Conservation (phyloP, 2,329 filamentous ascomycete species). For the Botrytis porri region DNA sequence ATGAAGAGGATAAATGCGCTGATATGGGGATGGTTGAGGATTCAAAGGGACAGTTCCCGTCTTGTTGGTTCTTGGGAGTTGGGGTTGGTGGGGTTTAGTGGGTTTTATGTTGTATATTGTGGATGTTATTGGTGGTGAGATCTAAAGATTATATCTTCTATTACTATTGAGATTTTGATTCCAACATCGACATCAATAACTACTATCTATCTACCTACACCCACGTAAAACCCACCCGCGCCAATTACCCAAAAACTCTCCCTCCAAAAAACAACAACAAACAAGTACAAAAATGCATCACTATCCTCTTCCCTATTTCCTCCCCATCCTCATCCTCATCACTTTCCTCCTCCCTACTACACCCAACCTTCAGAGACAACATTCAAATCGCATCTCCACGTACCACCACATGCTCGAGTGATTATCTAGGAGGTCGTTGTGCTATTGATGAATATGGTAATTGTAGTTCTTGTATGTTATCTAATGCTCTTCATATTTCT, state of each 20-base stretch:
- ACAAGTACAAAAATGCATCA: neutral
- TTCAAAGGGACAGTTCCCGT: neutral
- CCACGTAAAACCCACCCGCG: neutral
- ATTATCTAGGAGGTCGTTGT: conserved; percentile 13
- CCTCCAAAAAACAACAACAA: neutral
- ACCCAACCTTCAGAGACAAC: neutral
- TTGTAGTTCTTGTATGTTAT: conserved; percentile 5
- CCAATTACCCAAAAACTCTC: neutral
- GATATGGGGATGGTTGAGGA: neutral
- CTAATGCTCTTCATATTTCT: no score
- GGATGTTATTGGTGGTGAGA: neutral
- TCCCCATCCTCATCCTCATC: neutral
- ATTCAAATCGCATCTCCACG: neutral
- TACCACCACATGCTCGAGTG: conserved; percentile 21
- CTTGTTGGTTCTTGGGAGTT: neutral
- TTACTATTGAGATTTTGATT: neutral
- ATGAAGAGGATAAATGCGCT: neutral
- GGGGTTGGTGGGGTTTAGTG: no score
- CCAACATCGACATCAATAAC: neutral
- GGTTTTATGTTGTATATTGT: no score
- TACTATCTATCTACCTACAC: neutral
- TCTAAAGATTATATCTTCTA: neutral
- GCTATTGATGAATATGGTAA: neutral
- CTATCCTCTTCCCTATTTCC: neutral
- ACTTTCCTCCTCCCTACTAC: neutral